Conservation (phyloP, 306 rosid species). For the Casuarina cunninghamiana region DNA sequence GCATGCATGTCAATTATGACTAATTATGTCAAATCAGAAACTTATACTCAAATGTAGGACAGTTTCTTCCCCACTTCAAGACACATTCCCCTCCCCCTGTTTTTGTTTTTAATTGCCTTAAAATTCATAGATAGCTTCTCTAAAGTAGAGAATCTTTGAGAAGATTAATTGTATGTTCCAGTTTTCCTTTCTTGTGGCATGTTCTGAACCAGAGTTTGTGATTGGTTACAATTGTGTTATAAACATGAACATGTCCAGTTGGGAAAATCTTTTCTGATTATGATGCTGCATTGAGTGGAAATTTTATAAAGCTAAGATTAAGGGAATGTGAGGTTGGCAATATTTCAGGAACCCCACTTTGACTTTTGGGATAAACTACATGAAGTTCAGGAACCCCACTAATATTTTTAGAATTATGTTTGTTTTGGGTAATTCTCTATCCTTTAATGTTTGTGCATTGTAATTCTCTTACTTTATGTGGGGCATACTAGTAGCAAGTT, state of each 20-base stretch:
- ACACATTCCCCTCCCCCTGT: not conserved
- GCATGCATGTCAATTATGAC: not conserved
- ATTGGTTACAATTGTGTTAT: not conserved
- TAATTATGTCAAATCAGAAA: not conserved
- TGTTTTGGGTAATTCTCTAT: not conserved
- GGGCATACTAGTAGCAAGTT: not conserved
- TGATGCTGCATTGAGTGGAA: not conserved
- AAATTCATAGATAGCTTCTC: not conserved
- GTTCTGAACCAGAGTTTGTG: not conserved
- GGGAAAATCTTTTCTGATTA: not conserved
- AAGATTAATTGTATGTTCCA: not conserved
- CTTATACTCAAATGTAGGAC: not conserved
- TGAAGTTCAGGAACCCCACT: not conserved
- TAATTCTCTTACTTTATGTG: not conserved
- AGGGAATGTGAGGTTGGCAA: too few species aligned
- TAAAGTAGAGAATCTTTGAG: not conserved
- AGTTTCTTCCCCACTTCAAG: not conserved
- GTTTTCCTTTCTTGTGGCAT: not conserved
- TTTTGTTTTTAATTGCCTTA: not conserved
- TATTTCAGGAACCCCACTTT: not conserved
- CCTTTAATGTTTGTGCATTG: not conserved
- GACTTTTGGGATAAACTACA: not conserved
- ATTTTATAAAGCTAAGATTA: not conserved
- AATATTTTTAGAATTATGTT: not conserved
- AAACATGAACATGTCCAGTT: not conserved